Percentiles rank a stretch among this genome's conserved stretches.
These are phyloP conservation scores for Tarenaya hassleriana DNA, from an alignment of 345 rosid genomes.

Conservation along the genomic window DNA sequence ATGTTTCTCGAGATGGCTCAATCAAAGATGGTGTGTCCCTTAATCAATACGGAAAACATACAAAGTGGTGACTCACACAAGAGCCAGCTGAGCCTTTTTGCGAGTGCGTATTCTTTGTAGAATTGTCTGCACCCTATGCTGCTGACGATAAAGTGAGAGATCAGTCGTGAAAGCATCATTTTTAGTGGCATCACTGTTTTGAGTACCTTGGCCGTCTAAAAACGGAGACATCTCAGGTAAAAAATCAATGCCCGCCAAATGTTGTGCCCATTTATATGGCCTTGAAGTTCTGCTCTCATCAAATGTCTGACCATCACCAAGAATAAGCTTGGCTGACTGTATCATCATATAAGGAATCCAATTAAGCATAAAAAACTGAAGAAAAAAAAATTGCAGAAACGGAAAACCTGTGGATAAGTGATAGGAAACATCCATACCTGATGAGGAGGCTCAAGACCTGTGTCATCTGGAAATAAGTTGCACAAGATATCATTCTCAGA, in stretches of 20 bases:
- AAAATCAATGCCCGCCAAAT: slow-evolving; percentile 88
- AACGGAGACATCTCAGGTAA: slow-evolving; percentile 80
- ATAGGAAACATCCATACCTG: slow-evolving; percentile 41
- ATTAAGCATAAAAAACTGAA: slow-evolving; percentile 13
- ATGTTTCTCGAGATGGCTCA: slow-evolving; percentile 3
- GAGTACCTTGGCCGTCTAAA: slow-evolving; percentile 41
- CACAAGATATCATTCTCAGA: slow-evolving; percentile 47
- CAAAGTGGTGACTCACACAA: slow-evolving; percentile 62
- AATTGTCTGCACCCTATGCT: slow-evolving; percentile 61
- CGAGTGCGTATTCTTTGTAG: slow-evolving; percentile 70
- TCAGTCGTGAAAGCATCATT: slow-evolving; percentile 46
- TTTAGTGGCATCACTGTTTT: slow-evolving; percentile 41
- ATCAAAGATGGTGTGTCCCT: slow-evolving; percentile 5
- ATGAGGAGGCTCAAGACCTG: slow-evolving; percentile 85
- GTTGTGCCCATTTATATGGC: slow-evolving; percentile 93
- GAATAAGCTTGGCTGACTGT: slow-evolving; percentile 81
- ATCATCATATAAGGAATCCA: slow-evolving; percentile 21
- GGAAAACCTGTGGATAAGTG: neutral
- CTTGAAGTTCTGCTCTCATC: slow-evolving; percentile 59
- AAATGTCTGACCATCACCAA: slow-evolving; percentile 46
- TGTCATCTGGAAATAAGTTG: slow-evolving; percentile 74
- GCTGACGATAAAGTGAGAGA: slow-evolving; percentile 34
- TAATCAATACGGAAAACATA: slow-evolving; percentile 27
- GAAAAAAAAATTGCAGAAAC: neutral
- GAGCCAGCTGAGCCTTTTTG: slow-evolving; percentile 61